phyloP scores from a whole-genome alignment of 768 basidiomycete genomes.

The Gymnopilus dilepis region DNA sequence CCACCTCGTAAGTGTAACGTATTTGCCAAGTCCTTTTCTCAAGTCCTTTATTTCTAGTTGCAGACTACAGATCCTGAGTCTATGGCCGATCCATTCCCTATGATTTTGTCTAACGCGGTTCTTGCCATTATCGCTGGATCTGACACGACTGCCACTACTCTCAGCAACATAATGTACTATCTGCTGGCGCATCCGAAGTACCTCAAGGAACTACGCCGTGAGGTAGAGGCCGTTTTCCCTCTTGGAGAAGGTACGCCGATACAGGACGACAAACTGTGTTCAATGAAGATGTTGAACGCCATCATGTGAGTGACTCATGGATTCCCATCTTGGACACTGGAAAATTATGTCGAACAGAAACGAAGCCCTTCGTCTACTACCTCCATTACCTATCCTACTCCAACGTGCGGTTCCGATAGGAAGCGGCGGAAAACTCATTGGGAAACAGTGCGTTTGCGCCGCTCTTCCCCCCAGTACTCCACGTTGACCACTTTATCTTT shows the following conservation, averaged over 20 bases:
- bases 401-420: slow-evolving; percentile 36
- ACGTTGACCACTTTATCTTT: not conserved
- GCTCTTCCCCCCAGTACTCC: not conserved
- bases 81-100: slow-evolving; percentile 14
- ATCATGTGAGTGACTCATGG: slow-evolving; percentile 28
- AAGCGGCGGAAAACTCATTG: slow-evolving; percentile 34
- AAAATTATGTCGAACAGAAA: slow-evolving; percentile 27
- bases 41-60: slow-evolving; percentile 5
- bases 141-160: slow-evolving; percentile 34
- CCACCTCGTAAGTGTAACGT: slow-evolving; percentile 27
- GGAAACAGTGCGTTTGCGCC: slow-evolving; percentile 27
- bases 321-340: not conserved
- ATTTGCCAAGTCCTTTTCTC: not conserved
- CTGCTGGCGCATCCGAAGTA: slow-evolving; percentile 30
- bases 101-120: slow-evolving; percentile 26
- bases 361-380: slow-evolving; percentile 42
- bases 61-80: slow-evolving; percentile 21
- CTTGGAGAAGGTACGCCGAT: slow-evolving; percentile 14
- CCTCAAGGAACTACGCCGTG: slow-evolving; percentile 28
- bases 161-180: slow-evolving; percentile 34
- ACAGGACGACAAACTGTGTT: slow-evolving; percentile 22
- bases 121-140: slow-evolving; percentile 39
- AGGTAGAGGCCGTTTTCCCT: slow-evolving; percentile 30
- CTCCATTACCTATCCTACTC: slow-evolving; percentile 40
- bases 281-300: slow-evolving; percentile 34